Evolutionary conservation across 2,329 filamentous ascomycete species (phyloP).

Genomic region (Colletotrichum scovillei): DNA sequence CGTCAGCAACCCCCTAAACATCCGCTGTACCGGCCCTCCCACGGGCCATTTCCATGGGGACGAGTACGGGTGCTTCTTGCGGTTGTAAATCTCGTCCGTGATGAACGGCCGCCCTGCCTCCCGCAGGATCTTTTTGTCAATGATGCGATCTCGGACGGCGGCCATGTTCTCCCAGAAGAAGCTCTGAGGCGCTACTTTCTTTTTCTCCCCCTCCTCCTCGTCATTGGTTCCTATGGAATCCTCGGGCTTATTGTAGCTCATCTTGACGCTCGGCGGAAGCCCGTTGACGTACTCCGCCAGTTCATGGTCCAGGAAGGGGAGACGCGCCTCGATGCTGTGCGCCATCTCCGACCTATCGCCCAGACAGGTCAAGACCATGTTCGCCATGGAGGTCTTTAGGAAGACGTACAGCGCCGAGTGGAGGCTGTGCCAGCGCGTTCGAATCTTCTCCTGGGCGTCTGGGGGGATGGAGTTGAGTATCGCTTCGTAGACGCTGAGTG

Average conservation of each 20-base stretch:
- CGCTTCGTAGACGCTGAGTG: neutral
- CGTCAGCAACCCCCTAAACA: neutral
- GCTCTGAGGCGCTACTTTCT: neutral
- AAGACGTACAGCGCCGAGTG: conserved; percentile 42
- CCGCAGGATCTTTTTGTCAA: conserved; percentile 62
- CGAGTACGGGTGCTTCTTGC: neutral
- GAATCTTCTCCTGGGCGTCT: conserved; percentile 38
- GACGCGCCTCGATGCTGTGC: conserved; percentile 46
- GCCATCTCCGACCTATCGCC: conserved; percentile 49
- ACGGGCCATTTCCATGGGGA: neutral
- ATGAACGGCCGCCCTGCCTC: conserved; percentile 45
- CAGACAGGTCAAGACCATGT: conserved; percentile 42
- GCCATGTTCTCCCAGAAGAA: conserved; percentile 11
- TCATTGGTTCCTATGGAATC: neutral
- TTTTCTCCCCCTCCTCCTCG: too few relatives aligned
- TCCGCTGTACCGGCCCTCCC: neutral
- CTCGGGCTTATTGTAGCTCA: neutral
- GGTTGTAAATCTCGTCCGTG: neutral
- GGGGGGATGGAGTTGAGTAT: conserved; percentile 13
- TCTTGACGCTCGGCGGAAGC: neutral
- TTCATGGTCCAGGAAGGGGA: conserved; percentile 47
- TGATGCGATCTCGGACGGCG: conserved; percentile 38
- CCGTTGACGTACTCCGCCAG: conserved; percentile 42
- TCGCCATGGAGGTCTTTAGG: conserved; percentile 37
- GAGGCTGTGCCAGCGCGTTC: conserved; percentile 41